A percentile compares a stretch with the other conserved stretches of the same genome.
Evolutionary conservation across 2,329 filamentous ascomycete genomes (phyloP).

Genomic region (Botrytis aclada): DNA sequence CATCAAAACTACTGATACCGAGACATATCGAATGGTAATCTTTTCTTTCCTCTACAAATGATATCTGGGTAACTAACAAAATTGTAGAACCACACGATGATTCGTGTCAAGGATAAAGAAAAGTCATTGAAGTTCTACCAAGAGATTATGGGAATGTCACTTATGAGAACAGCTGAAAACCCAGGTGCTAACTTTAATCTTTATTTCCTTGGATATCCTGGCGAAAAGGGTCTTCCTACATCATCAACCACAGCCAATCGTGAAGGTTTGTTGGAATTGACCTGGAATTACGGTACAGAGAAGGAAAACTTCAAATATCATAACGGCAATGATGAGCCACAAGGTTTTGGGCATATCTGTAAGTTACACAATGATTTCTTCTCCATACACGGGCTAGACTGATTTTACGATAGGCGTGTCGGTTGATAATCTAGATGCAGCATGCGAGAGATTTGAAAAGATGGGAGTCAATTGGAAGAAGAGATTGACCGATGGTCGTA

Average conservation of each 20-base stretch:
- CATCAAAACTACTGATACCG: conserved; percentile 67
- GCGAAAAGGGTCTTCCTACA: conserved; percentile 51
- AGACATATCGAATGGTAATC: conserved; percentile 68
- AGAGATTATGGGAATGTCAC: conserved; percentile 83
- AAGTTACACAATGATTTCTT: conserved; percentile 40
- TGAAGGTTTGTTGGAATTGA: conserved; percentile 87
- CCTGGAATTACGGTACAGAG: conserved; percentile 81
- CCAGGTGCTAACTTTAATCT: conserved; percentile 75
- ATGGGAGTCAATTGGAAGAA: conserved; percentile 90
- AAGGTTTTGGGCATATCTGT: conserved; percentile 95
- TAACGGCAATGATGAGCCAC: conserved; percentile 84
- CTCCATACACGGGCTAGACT: neutral
- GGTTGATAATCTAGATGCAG: conserved; percentile 85
- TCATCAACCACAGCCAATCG: conserved; percentile 56
- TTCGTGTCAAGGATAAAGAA: conserved; percentile 81
- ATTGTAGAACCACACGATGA: conserved; percentile 80
- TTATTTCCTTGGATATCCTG: conserved; percentile 85
- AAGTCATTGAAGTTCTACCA: conserved; percentile 77
- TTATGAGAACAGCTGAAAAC: conserved; percentile 71
- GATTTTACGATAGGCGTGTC: conserved; percentile 56
- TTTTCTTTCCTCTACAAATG: neutral
- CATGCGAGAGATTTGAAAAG: conserved; percentile 81
- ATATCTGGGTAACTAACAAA: no score
- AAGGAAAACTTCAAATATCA: conserved; percentile 83
- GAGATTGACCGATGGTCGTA: conserved; percentile 82